These are phyloP conservation scores for Starmerella lactis-condensi DNA, from an alignment of 805 yeast genomes.

Conservation along the genomic window DNA sequence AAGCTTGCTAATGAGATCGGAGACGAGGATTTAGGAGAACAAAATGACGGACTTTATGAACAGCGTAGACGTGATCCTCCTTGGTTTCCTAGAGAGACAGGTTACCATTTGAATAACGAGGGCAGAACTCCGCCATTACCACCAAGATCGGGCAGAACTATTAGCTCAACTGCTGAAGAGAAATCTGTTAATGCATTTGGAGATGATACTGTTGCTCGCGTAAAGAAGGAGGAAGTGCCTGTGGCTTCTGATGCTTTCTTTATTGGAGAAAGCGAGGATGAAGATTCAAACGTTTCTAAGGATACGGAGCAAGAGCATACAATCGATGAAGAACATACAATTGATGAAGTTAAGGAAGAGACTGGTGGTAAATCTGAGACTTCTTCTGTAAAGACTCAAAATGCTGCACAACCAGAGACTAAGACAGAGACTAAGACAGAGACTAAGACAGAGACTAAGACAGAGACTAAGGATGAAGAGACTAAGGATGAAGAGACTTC, in stretches of 20 bases:
- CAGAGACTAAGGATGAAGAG: conserved; percentile 1
- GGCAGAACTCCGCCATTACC: conserved; percentile 11
- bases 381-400: conserved; percentile 1
- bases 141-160: conserved; percentile 3
- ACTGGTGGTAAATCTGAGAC: not conserved
- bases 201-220: conserved; percentile 9
- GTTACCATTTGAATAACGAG: not conserved
- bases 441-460: not conserved
- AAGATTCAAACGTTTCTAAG: conserved; percentile 8
- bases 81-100: conserved; percentile 1
- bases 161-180: conserved; percentile 1
- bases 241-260: conserved; percentile 19
- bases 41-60: conserved; percentile 2
- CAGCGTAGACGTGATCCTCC: not conserved
- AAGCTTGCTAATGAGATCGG: conserved; percentile 15
- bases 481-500: not conserved
- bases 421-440: not conserved
- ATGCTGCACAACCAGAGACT: conserved; percentile 1
- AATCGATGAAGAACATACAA: not conserved
- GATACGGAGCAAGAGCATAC: not conserved
- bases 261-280: conserved; percentile 20
- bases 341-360: conserved; percentile 1
- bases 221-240: conserved; percentile 12
- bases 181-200: conserved; percentile 19
- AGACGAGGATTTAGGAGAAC: conserved; percentile 12